Percentiles rank a stretch among this genome's conserved stretches.
These are phyloP conservation scores for Deinandra increscens DNA, from an alignment of 129 eudicot genomes.

Conservation along the genomic window DNA sequence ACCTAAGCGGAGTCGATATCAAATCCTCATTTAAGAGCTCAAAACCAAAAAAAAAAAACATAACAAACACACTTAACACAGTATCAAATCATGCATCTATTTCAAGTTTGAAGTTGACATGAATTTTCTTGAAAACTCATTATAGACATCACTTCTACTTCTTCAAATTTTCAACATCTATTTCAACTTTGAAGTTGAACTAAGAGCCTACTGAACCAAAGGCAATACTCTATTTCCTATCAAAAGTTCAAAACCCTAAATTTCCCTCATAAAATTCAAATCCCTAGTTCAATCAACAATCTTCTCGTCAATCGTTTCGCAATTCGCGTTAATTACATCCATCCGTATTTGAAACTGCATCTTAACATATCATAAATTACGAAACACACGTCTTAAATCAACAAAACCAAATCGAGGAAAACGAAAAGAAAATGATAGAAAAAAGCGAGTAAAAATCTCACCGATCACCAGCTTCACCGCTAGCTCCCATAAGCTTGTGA, in stretches of 20 bases:
- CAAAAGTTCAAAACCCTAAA: slow-evolving; percentile 34
- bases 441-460: slow-evolving; percentile 34
- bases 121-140: neutral
- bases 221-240: neutral
- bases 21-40: neutral
- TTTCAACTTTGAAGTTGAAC: neutral
- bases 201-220: neutral
- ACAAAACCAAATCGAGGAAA: neutral
- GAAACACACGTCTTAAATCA: neutral
- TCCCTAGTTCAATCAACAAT: neutral
- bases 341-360: neutral
- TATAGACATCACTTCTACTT: neutral
- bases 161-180: neutral
- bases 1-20: neutral
- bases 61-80: neutral
- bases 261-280: slow-evolving; percentile 14
- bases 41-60: neutral
- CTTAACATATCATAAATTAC: slow-evolving; percentile 1
- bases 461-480: slow-evolving; percentile 94
- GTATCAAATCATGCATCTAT: too few relatives aligned
- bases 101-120: too few relatives aligned
- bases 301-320: neutral
- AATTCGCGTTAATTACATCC: neutral
- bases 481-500: slow-evolving; percentile 96
- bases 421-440: too few relatives aligned